Conservation (phyloP, 805 yeast genomes). For the Kuraishia capsulata region DNA sequence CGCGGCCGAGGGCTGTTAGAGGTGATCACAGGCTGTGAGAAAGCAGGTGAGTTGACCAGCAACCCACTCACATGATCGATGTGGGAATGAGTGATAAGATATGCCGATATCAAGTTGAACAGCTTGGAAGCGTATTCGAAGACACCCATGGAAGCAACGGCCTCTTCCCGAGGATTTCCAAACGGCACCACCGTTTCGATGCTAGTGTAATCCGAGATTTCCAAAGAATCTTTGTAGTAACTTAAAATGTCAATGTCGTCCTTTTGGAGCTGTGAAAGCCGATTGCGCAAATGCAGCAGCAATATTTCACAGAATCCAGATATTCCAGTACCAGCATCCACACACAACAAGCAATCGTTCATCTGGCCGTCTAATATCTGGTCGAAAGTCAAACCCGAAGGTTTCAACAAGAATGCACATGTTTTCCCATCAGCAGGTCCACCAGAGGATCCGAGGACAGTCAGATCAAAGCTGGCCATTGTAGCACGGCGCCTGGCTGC, state of each 20-base stretch:
- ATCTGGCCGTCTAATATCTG: slow-evolving; percentile 19
- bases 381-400: slow-evolving; percentile 32
- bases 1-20: slow-evolving; percentile 8
- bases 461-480: slow-evolving; percentile 37
- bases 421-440: slow-evolving; percentile 73
- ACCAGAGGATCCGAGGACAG: slow-evolving; percentile 72
- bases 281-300: not conserved
- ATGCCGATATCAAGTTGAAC: slow-evolving; percentile 28
- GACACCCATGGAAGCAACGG: not conserved
- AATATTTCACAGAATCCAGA: slow-evolving; percentile 39
- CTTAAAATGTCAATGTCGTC: slow-evolving; percentile 9
- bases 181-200: slow-evolving; percentile 20
- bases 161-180: slow-evolving; percentile 13
- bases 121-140: slow-evolving; percentile 22
- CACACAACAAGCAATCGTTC: slow-evolving; percentile 35
- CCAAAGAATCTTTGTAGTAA: slow-evolving; percentile 23
- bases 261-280: not conserved
- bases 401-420: slow-evolving; percentile 61
- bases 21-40: slow-evolving; percentile 11
- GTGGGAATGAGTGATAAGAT: slow-evolving; percentile 73
- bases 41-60: slow-evolving; percentile 61
- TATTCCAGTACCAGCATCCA: slow-evolving; percentile 79
- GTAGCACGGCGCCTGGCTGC: too few relatives aligned
- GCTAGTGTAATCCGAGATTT: slow-evolving; percentile 16
- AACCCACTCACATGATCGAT: slow-evolving; percentile 70